These are phyloP conservation scores for Trichophyton verrucosum DNA, from an alignment of 2,329 filamentous ascomycete species.

Conservation along the genomic window DNA sequence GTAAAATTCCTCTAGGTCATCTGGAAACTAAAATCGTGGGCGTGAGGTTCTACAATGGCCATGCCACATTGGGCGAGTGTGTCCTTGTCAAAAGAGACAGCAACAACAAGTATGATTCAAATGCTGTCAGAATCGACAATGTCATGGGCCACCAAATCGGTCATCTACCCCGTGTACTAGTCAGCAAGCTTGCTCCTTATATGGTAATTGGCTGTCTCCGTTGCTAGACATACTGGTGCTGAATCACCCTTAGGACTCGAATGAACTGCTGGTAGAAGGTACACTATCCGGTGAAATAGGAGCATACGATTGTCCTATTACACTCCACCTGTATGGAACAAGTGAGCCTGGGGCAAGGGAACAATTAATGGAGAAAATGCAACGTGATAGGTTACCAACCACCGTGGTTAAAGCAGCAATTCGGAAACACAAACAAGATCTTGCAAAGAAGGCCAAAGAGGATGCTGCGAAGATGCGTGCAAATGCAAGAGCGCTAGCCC, in stretches of 20 bases:
- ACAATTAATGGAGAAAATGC: slow-evolving; percentile 50
- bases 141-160: slow-evolving; percentile 65
- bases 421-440: slow-evolving; percentile 45
- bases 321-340: slow-evolving; percentile 57
- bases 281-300: slow-evolving; percentile 55
- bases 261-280: slow-evolving; percentile 54
- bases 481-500: slow-evolving; percentile 15
- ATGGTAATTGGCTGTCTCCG: slow-evolving; percentile 40
- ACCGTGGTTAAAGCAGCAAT: slow-evolving; percentile 41
- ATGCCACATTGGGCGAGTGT: slow-evolving; percentile 50
- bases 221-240: background rate
- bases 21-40: slow-evolving; percentile 48
- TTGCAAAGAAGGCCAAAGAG: slow-evolving; percentile 37
- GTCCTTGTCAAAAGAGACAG: slow-evolving; percentile 55
- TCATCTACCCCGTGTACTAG: slow-evolving; percentile 57
- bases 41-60: slow-evolving; percentile 50
- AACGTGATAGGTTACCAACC: slow-evolving; percentile 50
- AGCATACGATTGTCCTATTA: slow-evolving; percentile 59
- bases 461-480: slow-evolving; percentile 23
- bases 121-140: slow-evolving; percentile 69
- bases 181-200: slow-evolving; percentile 59
- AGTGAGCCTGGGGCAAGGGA: slow-evolving; percentile 41
- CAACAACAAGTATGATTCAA: slow-evolving; percentile 55
- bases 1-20: slow-evolving; percentile 16
- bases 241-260: slow-evolving; percentile 36